Percentiles rank a stretch among this genome's conserved stretches.
Conservation (phyloP, 768 basidiomycete species). For the Amanita molliuscula region DNA sequence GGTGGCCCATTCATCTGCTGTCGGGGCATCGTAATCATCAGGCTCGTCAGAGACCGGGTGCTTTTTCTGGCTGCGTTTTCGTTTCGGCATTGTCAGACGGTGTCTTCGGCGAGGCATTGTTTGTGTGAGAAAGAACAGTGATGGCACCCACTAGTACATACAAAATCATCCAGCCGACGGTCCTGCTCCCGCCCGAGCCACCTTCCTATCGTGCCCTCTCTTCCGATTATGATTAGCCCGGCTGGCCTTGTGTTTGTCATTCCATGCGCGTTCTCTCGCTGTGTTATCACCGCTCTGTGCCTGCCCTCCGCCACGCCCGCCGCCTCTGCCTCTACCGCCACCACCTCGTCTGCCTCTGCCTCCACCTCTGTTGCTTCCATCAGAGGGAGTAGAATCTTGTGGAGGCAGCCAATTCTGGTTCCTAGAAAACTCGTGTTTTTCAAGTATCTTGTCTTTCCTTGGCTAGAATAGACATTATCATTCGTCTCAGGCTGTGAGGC, state of each 20-base stretch:
- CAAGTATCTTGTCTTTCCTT: slow-evolving; percentile 61
- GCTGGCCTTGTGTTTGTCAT: slow-evolving; percentile 70
- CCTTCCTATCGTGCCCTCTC: slow-evolving; percentile 84
- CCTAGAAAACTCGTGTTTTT: slow-evolving; percentile 70
- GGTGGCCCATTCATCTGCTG: slow-evolving; percentile 9
- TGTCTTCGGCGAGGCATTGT: neutral
- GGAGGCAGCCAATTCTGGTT: slow-evolving; percentile 29
- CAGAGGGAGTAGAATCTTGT: slow-evolving; percentile 9
- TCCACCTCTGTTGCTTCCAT: slow-evolving; percentile 17
- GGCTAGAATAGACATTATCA: slow-evolving; percentile 31
- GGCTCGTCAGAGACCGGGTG: neutral
- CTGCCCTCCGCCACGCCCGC: slow-evolving; percentile 26
- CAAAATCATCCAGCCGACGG: slow-evolving; percentile 14
- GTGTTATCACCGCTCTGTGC: slow-evolving; percentile 17
- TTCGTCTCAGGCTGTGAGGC: neutral
- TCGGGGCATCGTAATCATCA: slow-evolving; percentile 7
- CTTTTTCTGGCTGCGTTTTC: neutral
- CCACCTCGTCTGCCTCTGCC: slow-evolving; percentile 32
- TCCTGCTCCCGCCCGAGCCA: slow-evolving; percentile 53
- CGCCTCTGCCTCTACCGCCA: slow-evolving; percentile 27
- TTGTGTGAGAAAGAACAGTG: too few species aligned
- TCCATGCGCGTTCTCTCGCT: slow-evolving; percentile 55
- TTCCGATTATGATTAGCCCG: slow-evolving; percentile 67
- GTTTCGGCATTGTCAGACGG: neutral
- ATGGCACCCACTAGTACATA: neutral